Conservation (phyloP, 305 asterid species). For the Fraxinus sp. region DNA sequence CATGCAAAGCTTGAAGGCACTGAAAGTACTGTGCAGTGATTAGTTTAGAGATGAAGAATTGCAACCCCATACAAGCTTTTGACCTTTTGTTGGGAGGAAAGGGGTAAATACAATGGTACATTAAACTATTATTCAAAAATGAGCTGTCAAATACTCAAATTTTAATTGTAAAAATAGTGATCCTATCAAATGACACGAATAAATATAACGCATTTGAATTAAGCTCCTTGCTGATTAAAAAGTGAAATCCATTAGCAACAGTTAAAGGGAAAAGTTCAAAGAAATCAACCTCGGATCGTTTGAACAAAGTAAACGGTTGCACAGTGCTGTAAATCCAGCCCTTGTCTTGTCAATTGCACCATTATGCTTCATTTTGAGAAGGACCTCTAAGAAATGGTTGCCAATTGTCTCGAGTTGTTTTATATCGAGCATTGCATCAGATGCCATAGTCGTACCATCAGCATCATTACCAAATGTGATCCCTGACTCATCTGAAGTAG, state of each 20-base stretch:
- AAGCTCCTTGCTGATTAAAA: constrained; percentile 8
- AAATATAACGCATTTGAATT: neutral
- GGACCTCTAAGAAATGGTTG: constrained; percentile 90
- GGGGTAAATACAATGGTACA: constrained; percentile 11
- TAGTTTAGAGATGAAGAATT: constrained; percentile 16
- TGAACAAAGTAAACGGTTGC: constrained; percentile 96
- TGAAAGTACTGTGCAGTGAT: neutral
- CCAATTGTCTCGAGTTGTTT: constrained; percentile 93
- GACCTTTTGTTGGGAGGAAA: neutral
- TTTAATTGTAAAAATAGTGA: neutral
- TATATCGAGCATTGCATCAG: constrained; percentile 69
- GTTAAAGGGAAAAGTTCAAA: constrained; percentile 7
- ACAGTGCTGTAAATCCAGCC: constrained; percentile 98
- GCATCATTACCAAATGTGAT: constrained; percentile 27
- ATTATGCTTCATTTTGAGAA: constrained; percentile 92
- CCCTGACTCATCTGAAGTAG: constrained; percentile 58
- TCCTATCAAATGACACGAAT: neutral
- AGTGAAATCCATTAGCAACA: constrained; percentile 16
- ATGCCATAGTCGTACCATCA: constrained; percentile 29
- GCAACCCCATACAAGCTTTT: neutral
- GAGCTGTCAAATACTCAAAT: constrained; percentile 3
- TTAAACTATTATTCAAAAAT: constrained; percentile 3
- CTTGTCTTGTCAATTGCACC: constrained; percentile 99
- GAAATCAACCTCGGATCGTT: constrained; percentile 73
- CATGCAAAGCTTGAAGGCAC: neutral